Percentiles rank a stretch among this genome's conserved stretches.
phyloP scores from a whole-genome alignment of 164 flowering plant genomes.

The Taxillus chinensis region DNA sequence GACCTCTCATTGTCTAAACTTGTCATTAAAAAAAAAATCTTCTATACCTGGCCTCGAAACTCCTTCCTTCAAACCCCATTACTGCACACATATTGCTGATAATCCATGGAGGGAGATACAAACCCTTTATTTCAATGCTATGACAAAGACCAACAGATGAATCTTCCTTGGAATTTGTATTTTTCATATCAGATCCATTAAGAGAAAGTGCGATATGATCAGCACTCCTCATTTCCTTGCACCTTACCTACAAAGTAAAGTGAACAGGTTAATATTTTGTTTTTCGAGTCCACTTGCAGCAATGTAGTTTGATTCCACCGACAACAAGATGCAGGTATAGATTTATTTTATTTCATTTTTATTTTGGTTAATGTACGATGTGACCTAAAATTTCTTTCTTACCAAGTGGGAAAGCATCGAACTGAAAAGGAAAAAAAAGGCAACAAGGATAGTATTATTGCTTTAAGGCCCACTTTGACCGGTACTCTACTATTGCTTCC shows the following conservation, averaged over 20 bases:
- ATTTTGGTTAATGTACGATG: too few relatives aligned
- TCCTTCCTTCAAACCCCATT: slow-evolving; percentile 40
- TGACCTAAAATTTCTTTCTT: too few relatives aligned
- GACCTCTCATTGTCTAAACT: neutral
- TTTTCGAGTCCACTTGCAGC: too few relatives aligned
- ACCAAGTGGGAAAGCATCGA: too few relatives aligned
- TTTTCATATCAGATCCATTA: slow-evolving; percentile 21
- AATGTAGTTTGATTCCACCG: too few relatives aligned
- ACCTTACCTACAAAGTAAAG: slow-evolving; percentile 48
- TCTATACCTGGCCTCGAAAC: slow-evolving; percentile 75
- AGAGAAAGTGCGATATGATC: slow-evolving; percentile 25
- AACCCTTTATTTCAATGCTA: slow-evolving; percentile 71
- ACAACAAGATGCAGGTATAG: too few relatives aligned
- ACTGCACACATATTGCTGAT: slow-evolving; percentile 49
- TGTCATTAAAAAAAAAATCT: neutral
- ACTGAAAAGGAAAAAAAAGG: too few relatives aligned
- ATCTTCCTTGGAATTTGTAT: slow-evolving; percentile 15
- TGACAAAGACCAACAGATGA: slow-evolving; percentile 36
- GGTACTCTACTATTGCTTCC: too few relatives aligned
- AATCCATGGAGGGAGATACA: slow-evolving; percentile 80
- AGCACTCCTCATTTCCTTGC: slow-evolving; percentile 57
- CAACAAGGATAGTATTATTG: too few relatives aligned
- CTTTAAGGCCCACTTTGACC: too few relatives aligned
- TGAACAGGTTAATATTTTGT: neutral
- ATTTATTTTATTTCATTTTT: too few relatives aligned